Base-by-base conservation (phyloP, 176 grass and related monocot species). In the Oryza longistaminata region DNA sequence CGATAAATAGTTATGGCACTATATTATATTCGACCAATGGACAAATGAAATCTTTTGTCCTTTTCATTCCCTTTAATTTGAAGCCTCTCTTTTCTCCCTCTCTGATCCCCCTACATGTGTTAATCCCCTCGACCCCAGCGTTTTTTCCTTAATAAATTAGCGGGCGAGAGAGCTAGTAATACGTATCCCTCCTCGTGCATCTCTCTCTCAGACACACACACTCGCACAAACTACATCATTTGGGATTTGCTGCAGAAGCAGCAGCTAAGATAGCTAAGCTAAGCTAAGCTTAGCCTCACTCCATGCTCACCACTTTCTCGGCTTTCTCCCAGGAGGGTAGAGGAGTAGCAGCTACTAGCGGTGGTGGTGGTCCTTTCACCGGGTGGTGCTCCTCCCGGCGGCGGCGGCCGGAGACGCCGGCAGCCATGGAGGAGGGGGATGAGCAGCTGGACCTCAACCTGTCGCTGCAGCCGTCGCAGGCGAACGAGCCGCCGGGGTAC, bases 371-470 rank as follows among this genome's bases (percentile, higher is more conserved):
- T 5, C 46, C 50, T 19, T 53, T 52, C 16, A 58, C 17, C 52
- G 1, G 52, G 17, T 17, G 52, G 17, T 17, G 52, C 17, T 21
- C 16, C 52, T 58, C 52, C 52, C 16, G 17, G 17, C 37, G 33
- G 6, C 16, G 52, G 6, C 49, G 33, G 43, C 35, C 45, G 42
- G 33, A 31, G 29, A 2, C 16, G 5, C 16, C 50, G 13, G 50
- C 52, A 1, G 25, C 66, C 88, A 91, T 91, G 89, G 89, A 65
- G 13, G 81, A 92, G 29, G 39, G 19, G 6, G 73, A 65, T 13
- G 81, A 92, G 31, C 88, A 10, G 42, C 42, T 95, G 73, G 89
- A 86, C 66, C 90, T 92, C 4, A 90, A 87, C 66, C 88, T 95
- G 35, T 81, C 90, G 11, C 86, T 95, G 46, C 90, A 95, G 72